Percentiles rank a stretch among this genome's conserved stretches.
Conservation (phyloP, 2,329 filamentous ascomycete species). For the Ascocoryne sarcoides region DNA sequence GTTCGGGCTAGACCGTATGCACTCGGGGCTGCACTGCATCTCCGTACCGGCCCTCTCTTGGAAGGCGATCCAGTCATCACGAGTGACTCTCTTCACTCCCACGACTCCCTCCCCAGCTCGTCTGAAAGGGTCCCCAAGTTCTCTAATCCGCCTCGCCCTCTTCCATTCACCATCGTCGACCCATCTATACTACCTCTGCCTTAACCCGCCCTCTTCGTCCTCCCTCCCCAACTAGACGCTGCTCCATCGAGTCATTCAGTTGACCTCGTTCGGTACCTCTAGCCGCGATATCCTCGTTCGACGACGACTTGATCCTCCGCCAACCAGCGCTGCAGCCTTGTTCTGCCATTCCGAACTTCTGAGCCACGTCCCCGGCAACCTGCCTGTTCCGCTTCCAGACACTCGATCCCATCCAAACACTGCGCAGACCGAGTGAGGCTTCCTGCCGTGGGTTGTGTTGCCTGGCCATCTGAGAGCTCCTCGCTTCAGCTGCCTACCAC, state of each 20-base stretch:
- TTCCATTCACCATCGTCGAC: neutral
- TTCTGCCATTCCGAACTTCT: neutral
- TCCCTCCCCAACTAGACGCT: neutral
- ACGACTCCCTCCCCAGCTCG: no score
- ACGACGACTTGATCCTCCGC: neutral
- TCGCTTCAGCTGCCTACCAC: conserved; percentile 2
- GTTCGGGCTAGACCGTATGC: no score
- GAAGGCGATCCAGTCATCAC: no score
- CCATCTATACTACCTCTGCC: neutral
- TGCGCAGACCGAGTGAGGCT: neutral
- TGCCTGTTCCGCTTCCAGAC: neutral
- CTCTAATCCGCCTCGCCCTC: no score
- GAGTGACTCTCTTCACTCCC: no score
- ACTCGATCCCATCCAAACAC: neutral
- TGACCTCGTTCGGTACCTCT: neutral
- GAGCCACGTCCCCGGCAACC: neutral
- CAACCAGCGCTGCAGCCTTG: neutral
- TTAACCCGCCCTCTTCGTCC: neutral
- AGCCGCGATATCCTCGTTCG: neutral
- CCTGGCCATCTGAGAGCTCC: neutral
- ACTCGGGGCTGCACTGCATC: no score
- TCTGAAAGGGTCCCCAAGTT: no score
- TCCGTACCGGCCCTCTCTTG: no score
- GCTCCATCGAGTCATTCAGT: neutral
- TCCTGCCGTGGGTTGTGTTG: neutral